Evolutionary conservation across 169 alveolate species (phyloP), one percentile per base, ranked within the genome.

Genomic region (Plasmodium blacklocki): DNA sequence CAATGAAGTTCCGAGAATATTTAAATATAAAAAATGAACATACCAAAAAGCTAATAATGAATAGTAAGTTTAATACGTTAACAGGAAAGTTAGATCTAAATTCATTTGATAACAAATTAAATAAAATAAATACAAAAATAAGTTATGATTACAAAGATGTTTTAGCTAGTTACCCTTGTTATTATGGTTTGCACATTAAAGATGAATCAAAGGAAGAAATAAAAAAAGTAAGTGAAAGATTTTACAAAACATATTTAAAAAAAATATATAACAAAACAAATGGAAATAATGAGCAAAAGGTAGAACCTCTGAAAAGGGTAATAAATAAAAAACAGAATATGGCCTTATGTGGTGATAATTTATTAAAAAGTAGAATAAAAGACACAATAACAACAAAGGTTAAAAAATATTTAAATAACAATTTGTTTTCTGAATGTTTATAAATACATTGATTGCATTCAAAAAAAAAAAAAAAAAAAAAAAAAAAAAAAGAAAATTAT

Each of bases 71-170:
- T 63, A 72, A 86, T 47, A 23, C 75, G 3, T 45, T 86, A 58
- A 86, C 92, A 11, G 92, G 92, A 45, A 86, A 72, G 50, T 59
- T 86, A 15, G 52, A 14, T 50, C 43, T 86, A 71, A 86, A 86
- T 59, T 74, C 92, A 43, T 52, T 26, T 26, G 3, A 15, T 43
- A 59, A 52, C 14, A 52, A 76, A 47, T 18, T 49, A 18, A 66
- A 66, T 63, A 6, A 11, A 26, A 78, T 45, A 32, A 39, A 86
- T 43, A 43, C 58, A 19, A 60, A 21, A 23, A 26, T 19, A 71
- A 45, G 45, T 54, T 49, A 47, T 72, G 76, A 86, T 45, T 86
- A 86, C 62, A 60, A 73, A 18, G 88, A 86, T 23, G 60, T 58
- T 14, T 8, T 18, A 19, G 59, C 45, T 49, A 18, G 76, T 66